These are phyloP conservation scores for Lachnellula arida DNA, from an alignment of 2,329 filamentous ascomycete genomes.

Conservation along the genomic window DNA sequence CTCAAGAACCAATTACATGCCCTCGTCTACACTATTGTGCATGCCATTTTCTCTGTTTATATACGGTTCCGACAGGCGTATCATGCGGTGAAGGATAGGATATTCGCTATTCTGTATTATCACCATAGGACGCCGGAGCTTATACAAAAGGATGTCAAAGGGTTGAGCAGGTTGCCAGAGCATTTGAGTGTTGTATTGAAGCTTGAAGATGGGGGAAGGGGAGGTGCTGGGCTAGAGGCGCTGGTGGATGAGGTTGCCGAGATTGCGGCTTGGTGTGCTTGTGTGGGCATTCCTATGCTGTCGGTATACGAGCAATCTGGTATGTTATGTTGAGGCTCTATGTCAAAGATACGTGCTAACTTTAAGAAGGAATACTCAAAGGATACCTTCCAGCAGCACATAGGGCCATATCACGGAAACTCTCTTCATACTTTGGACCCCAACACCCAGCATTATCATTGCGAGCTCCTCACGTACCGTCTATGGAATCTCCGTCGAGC, in stretches of 20 bases:
- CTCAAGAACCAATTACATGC: slow-evolving; percentile 59
- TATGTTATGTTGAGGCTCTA: slow-evolving; percentile 39
- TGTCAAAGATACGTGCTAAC: slow-evolving; percentile 9
- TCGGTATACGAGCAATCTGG: slow-evolving; percentile 92
- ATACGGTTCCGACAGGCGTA: slow-evolving; percentile 77
- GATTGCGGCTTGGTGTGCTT: slow-evolving; percentile 87
- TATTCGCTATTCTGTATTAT: slow-evolving; percentile 82
- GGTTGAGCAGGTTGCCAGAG: slow-evolving; percentile 68
- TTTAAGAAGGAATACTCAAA: slow-evolving; percentile 70
- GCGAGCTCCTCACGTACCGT: slow-evolving; percentile 64
- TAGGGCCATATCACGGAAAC: slow-evolving; percentile 70
- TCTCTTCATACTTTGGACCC: slow-evolving; percentile 82
- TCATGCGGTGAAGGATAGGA: slow-evolving; percentile 70
- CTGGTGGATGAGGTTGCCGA: slow-evolving; percentile 89
- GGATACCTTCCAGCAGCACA: slow-evolving; percentile 83
- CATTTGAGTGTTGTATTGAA: slow-evolving; percentile 86
- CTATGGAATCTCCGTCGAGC: slow-evolving; percentile 46
- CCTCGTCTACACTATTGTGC: slow-evolving; percentile 64
- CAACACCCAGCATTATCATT: slow-evolving; percentile 68
- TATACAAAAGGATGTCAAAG: slow-evolving; percentile 80
- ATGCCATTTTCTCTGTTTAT: slow-evolving; percentile 83
- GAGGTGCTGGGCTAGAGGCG: slow-evolving; percentile 71
- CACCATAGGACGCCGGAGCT: slow-evolving; percentile 94
- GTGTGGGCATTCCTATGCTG: slow-evolving; percentile 79
- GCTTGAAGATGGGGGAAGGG: slow-evolving; percentile 62